These are phyloP conservation scores for Albifimbria verrucaria DNA, from an alignment of 2,329 filamentous ascomycete genomes.

Conservation along the genomic window DNA sequence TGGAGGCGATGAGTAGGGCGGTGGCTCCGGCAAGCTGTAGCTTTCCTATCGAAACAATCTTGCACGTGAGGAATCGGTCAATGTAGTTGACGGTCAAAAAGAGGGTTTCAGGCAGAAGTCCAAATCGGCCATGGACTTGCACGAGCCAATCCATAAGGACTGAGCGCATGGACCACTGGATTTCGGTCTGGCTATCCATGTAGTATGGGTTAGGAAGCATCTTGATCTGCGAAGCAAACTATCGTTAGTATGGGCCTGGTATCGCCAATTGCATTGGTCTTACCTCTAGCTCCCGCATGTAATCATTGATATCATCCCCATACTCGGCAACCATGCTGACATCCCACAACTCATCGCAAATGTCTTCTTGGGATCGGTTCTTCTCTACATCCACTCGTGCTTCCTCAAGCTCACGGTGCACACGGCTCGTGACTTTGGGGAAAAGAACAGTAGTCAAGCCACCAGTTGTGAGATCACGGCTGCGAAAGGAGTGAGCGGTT, in stretches of 20 bases:
- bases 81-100: conserved; percentile 97
- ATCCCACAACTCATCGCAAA: conserved; percentile 88
- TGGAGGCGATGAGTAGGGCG: conserved; percentile 91
- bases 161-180: conserved; percentile 98
- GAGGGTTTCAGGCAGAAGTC: conserved; percentile 86
- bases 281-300: conserved; percentile 88
- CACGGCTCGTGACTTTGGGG: conserved; percentile 67
- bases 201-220: conserved; percentile 89
- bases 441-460: conserved; percentile 60
- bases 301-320: conserved; percentile 89
- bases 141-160: conserved; percentile 98
- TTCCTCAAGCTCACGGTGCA: conserved; percentile 68
- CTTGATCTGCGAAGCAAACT: conserved; percentile 48
- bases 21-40: conserved; percentile 95
- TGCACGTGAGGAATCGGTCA: conserved; percentile 90
- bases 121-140: conserved; percentile 91
- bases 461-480: conserved; percentile 58
- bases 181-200: conserved; percentile 96
- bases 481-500: conserved; percentile 71
- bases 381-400: conserved; percentile 66
- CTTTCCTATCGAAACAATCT: conserved; percentile 92
- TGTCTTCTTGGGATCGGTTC: conserved; percentile 66
- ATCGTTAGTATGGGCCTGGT: conserved; percentile 19
- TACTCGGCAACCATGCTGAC: conserved; percentile 98
- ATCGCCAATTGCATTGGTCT: conserved; percentile 14